A percentile compares a stretch with the other conserved stretches of the same genome.
Conservation (phyloP, 2,329 filamentous ascomycete species). For the Falciphora oryzae region DNA sequence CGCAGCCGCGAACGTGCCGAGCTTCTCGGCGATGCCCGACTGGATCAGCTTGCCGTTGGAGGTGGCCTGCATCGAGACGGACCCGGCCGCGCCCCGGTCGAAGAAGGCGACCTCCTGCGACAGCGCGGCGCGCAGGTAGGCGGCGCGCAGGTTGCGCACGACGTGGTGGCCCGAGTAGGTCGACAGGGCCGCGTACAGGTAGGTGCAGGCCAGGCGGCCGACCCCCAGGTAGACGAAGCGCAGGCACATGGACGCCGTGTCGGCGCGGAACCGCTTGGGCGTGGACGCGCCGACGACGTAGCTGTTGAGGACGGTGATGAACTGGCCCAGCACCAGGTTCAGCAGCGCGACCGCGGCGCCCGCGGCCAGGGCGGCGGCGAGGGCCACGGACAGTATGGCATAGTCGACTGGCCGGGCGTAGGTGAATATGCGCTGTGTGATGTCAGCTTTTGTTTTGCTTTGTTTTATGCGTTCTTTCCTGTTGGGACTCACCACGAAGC, state of each 20-base stretch:
- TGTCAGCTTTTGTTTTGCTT: not conserved
- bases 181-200: slow-evolving; percentile 37
- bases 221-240: slow-evolving; percentile 56
- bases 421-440: slow-evolving; percentile 20
- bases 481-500: not conserved
- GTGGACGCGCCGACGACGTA: slow-evolving; percentile 19
- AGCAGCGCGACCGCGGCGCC: slow-evolving; percentile 31
- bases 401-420: slow-evolving; percentile 24
- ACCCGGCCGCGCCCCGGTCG: slow-evolving; percentile 36
- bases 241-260: slow-evolving; percentile 21
- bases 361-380: slow-evolving; percentile 29
- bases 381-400: slow-evolving; percentile 22
- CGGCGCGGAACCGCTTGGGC: slow-evolving; percentile 1
- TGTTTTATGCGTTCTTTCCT: not conserved
- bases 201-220: slow-evolving; percentile 44
- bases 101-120: slow-evolving; percentile 46
- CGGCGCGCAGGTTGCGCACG: slow-evolving; percentile 40
- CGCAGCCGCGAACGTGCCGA: slow-evolving; percentile 21
- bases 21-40: slow-evolving; percentile 20
- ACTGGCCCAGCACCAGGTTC: slow-evolving; percentile 33
- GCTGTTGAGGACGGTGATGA: slow-evolving; percentile 24
- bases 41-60: slow-evolving; percentile 27
- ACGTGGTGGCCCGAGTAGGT: slow-evolving; percentile 46
- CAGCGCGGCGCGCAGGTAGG: slow-evolving; percentile 44
- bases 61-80: slow-evolving; percentile 29